Base-by-base conservation (phyloP, 306 rosid genomes). In the Malus asiatica region DNA sequence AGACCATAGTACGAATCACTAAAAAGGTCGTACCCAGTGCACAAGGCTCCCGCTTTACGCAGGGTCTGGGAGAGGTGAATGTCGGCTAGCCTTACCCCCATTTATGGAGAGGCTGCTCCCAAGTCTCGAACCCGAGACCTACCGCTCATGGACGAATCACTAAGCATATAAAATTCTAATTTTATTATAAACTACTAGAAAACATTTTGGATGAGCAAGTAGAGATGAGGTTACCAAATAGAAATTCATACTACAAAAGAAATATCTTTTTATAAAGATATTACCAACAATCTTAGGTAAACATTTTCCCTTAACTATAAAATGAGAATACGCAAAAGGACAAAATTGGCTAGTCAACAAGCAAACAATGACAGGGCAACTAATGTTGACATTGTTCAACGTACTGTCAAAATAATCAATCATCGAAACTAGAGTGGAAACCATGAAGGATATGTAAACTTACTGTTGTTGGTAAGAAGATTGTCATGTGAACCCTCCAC, bases 391-490 rank as follows among this genome's bases (percentile, higher is more conserved):
- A 66, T 71, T 73, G 79, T 55, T 19, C 76, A 80, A 35, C 61
- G 0, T 51, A 51, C 55, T 5, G 55, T 4, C 20, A 53, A 73
- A 68, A 71, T 64, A 29, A 4, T 70, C 70, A 63, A 52, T 80
- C 4, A 53, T 11, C 8, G 15, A 61, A 73, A 40, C 15, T 59
- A 8, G 68, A 59, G 68, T 35, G 30, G 42, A 38, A 73, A 46
- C 20, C 77, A 62, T 11, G 59, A 33, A 66, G 23, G 70, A 77
- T 68, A 40, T 32, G 80, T 42, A 70, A 81, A 87, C 93, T 83
- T 77, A 90, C 94, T 83, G 64, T 79, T 79, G 70, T 83, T 83
- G 44, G 76, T 75, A 70, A 71, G 80, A 75, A 80, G 84, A 82
- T 40, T 68, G 76, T 74, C 86, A 81, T 80, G 75, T 71, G 69